Conservation (phyloP, 805 yeast species). For the Pichia manshurica region DNA sequence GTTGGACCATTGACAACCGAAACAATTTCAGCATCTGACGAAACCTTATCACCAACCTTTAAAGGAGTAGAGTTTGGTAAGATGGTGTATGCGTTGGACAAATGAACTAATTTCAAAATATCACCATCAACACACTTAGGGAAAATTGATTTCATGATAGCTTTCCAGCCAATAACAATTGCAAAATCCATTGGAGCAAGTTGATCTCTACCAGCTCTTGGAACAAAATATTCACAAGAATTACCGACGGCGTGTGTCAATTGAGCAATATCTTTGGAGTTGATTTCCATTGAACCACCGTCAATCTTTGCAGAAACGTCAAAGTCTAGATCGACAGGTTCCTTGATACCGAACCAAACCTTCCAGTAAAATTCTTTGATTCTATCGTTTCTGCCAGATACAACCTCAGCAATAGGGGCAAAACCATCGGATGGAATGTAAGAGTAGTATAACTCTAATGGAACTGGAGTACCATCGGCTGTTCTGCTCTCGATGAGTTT, state of each 20-base stretch:
- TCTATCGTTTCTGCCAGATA: constrained; percentile 86
- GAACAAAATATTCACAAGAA: constrained; percentile 92
- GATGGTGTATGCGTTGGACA: constrained; percentile 93
- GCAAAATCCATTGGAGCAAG: constrained; percentile 99
- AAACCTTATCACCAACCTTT: constrained; percentile 79
- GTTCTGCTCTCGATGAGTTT: constrained; percentile 84
- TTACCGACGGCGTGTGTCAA: constrained; percentile 97
- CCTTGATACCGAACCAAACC: constrained; percentile 76
- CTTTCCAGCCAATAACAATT: constrained; percentile 96
- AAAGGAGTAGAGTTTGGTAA: constrained; percentile 86
- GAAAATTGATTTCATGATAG: constrained; percentile 97
- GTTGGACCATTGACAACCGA: constrained; percentile 86
- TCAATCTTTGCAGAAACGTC: constrained; percentile 66
- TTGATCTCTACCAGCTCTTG: constrained; percentile 75
- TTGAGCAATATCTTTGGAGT: constrained; percentile 75
- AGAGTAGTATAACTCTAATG: constrained; percentile 70
- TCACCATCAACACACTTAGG: constrained; percentile 96
- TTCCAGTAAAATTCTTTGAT: constrained; percentile 97
- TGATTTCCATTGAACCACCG: constrained; percentile 64
- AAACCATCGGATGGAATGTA: constrained; percentile 87
- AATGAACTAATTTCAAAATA: constrained; percentile 84
- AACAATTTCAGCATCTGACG: constrained; percentile 76
- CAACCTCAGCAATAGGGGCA: constrained; percentile 87
- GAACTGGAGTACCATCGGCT: constrained; percentile 65
- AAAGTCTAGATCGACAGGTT: constrained; percentile 60